Evolutionary conservation across 176 grass and related monocot species (phyloP).

Genomic region (Stipa capillata): DNA sequence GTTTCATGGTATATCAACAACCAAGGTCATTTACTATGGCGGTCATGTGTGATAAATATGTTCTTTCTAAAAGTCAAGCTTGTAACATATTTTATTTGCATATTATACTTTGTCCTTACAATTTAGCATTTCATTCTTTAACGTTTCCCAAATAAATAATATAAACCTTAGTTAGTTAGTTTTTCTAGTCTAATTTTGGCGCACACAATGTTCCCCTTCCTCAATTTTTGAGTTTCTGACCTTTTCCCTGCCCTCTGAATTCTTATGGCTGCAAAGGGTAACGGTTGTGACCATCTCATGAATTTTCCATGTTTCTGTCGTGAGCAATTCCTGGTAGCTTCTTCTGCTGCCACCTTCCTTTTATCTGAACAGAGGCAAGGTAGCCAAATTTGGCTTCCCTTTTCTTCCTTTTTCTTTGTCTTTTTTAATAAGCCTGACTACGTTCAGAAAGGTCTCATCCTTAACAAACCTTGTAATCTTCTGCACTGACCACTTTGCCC

Average conservation of each 20-base stretch:
- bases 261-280: not conserved
- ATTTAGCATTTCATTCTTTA: not conserved
- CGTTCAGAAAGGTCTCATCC: constrained; percentile 24
- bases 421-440: not conserved
- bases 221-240: no score
- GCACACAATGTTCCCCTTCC: not conserved
- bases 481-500: constrained; percentile 30
- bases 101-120: not conserved
- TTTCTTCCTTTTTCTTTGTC: constrained; percentile 3
- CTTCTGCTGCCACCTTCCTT: constrained; percentile 3
- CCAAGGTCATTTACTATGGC: not conserved
- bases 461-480: constrained; percentile 22
- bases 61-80: not conserved
- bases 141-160: not conserved
- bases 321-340: not conserved
- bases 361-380: constrained; percentile 18
- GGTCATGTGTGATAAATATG: not conserved
- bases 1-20: not conserved
- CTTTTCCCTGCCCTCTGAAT: not conserved
- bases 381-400: constrained; percentile 3
- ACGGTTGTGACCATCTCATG: not conserved
- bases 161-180: not conserved
- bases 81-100: not conserved
- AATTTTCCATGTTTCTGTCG: not conserved
- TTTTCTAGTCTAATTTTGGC: constrained; percentile 6